Evolutionary conservation across 371 early-diverging fungal genomes (phyloP), one percentile per base, ranked within the genome.

Genomic region (Mucor indicus): DNA sequence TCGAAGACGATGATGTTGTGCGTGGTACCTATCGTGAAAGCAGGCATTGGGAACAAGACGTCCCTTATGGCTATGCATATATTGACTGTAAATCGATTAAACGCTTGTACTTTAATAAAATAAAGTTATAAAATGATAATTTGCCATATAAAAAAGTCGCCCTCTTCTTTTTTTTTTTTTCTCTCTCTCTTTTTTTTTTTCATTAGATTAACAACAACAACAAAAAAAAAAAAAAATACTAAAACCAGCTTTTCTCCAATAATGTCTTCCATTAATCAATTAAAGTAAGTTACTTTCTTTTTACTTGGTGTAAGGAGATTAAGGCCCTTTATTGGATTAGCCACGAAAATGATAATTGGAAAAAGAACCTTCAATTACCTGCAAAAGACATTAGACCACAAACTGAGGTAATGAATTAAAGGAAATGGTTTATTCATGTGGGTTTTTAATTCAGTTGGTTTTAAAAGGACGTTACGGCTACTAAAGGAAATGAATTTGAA

Each of bases 401-500:
- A 71, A 95, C 96, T 29, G 89, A 91, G 72, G 83, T 80, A 70
- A 50, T 49, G 33, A 24, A 22, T 10, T 17, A 23, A 11, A 5
- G 12, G 21, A 41, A 25, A 24, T 24, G 15, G 15, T 38, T 5
- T 24, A 3, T 31, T 16, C 21, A 25, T 11, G 12, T 2, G 7
- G 12, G n/a, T 27, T 43, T 25, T 7, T 30, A 33, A 33, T n/a
- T n/a, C n/a, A n/a, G n/a, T 24, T 25, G 21, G 13, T 22, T 38
- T 42, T 24, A 23, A 20, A 38, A 46, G 81, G 96, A 97, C 72
- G 98, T 98, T 44, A 92, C 92, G 21, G 87, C 83, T 11, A 96
- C 96, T 32, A 95, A 96, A 77, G 97, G 95, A 45, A 96, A 96
- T 70, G 95, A 93, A 54, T 98, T 98, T 75, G 97, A 98, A 63